Conservation (phyloP, 192 early-diverging fungal genomes). For the Coemansia sp. region DNA sequence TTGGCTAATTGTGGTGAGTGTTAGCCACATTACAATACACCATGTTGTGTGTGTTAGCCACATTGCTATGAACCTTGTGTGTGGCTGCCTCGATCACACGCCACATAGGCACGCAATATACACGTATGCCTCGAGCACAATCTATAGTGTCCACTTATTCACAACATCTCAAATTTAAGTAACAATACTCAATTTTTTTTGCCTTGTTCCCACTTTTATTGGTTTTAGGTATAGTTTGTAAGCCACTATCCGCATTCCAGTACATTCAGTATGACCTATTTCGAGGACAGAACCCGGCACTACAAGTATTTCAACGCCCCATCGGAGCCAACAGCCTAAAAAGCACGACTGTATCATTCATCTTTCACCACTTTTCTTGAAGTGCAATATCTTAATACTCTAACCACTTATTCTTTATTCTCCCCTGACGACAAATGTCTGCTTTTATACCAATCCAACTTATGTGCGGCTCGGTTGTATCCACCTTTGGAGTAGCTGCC, state of each 20-base stretch:
- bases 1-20: too few species aligned
- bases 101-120: background rate
- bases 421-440: slow-evolving; percentile 18
- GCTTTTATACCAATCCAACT: background rate
- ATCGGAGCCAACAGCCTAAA: background rate
- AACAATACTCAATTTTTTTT: background rate
- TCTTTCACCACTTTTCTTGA: background rate
- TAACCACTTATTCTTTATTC: background rate
- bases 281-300: too few species aligned
- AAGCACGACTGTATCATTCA: too few species aligned
- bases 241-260: too few species aligned
- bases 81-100: background rate
- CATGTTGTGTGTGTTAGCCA: background rate
- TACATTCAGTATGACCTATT: too few species aligned
- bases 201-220: background rate
- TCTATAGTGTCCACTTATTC: too few species aligned
- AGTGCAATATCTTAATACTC: background rate
- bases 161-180: background rate
- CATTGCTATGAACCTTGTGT: background rate
- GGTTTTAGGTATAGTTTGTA: too few species aligned
- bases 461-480: background rate
- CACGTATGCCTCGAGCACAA: background rate
- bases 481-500: background rate
- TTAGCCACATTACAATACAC: too few species aligned
- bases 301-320: background rate